Evolutionary conservation across 306 rosid species (phyloP).

Genomic region (Glycine soja): DNA sequence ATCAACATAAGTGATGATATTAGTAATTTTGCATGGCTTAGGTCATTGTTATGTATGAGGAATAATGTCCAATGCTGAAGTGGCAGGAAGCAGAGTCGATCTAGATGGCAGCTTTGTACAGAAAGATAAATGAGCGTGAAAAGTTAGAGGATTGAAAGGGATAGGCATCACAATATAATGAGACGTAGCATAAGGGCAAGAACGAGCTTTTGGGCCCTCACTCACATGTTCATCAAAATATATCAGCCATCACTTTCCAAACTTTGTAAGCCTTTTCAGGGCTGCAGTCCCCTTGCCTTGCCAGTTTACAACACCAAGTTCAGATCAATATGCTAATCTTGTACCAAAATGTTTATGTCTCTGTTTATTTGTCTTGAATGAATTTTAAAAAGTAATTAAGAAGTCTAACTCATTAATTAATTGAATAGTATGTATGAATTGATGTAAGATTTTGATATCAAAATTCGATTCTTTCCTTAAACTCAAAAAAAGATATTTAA

Average conservation of each 20-base stretch:
- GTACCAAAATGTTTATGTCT: too few relatives aligned
- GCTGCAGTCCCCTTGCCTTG: constrained; percentile 37
- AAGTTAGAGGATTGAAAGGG: too few relatives aligned
- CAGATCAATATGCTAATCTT: constrained; percentile 1
- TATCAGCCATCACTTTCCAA: constrained; percentile 36
- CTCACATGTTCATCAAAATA: constrained; percentile 56
- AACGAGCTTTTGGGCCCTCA: constrained; percentile 67
- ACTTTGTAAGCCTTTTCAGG: not conserved
- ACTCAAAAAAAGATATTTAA: too few relatives aligned
- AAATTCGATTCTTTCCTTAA: too few relatives aligned
- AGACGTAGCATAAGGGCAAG: constrained; percentile 50
- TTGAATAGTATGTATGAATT: too few relatives aligned
- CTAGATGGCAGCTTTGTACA: constrained; percentile 43
- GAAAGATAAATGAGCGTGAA: constrained; percentile 13
- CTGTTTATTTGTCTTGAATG: too few relatives aligned
- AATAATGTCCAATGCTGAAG: not conserved
- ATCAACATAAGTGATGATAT: too few relatives aligned
- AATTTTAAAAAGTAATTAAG: too few relatives aligned
- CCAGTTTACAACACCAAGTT: not conserved
- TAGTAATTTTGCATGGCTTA: too few relatives aligned
- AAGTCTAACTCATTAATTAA: too few relatives aligned
- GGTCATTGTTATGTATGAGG: too few relatives aligned
- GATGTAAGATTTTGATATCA: too few relatives aligned
- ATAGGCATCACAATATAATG: not conserved
- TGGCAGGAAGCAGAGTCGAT: constrained; percentile 4